Evolutionary conservation across 1,284 basidiomycete genomes (phyloP).

Genomic region (Naganishia sp.): DNA sequence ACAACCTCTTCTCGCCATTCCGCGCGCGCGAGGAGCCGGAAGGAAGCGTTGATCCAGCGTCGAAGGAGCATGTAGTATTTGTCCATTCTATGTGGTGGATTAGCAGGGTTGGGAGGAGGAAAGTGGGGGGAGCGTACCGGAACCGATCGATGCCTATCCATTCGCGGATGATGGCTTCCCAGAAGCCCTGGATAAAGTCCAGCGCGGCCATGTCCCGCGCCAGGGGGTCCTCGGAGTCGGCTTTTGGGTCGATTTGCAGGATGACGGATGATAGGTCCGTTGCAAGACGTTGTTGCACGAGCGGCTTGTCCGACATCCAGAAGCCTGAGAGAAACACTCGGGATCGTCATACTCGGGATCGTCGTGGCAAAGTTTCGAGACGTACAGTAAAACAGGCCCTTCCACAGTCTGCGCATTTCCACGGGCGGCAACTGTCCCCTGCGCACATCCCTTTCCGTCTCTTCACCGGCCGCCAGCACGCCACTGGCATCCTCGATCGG

Average conservation of each 20-base stretch:
- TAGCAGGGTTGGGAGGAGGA: background rate
- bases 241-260: slow-evolving; percentile 63
- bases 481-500: slow-evolving; percentile 32
- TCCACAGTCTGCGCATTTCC: slow-evolving; percentile 94
- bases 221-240: slow-evolving; percentile 31
- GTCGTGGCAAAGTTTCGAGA: slow-evolving; percentile 21
- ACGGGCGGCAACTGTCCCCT: slow-evolving; percentile 55
- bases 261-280: slow-evolving; percentile 79
- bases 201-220: slow-evolving; percentile 61
- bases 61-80: slow-evolving; percentile 96
- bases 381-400: slow-evolving; percentile 94
- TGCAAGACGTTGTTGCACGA: slow-evolving; percentile 91
- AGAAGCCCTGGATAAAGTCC: slow-evolving; percentile 82
- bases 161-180: slow-evolving; percentile 83
- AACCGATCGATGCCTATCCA: slow-evolving; percentile 90
- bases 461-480: slow-evolving; percentile 35
- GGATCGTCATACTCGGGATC: background rate
- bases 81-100: slow-evolving; percentile 69
- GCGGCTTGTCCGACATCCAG: slow-evolving; percentile 99
- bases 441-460: slow-evolving; percentile 37
- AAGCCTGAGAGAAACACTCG: slow-evolving; percentile 64
- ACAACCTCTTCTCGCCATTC: slow-evolving; percentile 67
- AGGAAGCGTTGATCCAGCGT: slow-evolving; percentile 80
- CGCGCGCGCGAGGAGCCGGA: slow-evolving; percentile 71
- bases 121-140: slow-evolving; percentile 59